These are phyloP conservation scores for Papilionanthe hybrid DNA, from an alignment of 116 monocot species.

Conservation along the genomic window DNA sequence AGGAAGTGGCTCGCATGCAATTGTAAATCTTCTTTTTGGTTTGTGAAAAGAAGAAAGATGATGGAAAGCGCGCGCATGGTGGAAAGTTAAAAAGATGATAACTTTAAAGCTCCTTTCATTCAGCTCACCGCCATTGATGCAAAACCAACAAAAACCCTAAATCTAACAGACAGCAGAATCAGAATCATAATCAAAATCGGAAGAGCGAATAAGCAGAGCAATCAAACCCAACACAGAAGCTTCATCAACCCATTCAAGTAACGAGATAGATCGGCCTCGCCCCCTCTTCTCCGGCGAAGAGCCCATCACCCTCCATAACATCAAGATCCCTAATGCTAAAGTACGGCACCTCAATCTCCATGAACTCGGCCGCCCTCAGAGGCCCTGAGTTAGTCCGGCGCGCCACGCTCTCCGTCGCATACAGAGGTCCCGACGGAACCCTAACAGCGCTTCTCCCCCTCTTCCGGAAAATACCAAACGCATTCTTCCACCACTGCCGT, in stretches of 20 bases:
- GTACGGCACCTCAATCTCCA: slow-evolving; percentile 17
- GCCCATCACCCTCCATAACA: slow-evolving; percentile 5
- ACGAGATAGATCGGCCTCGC: slow-evolving; percentile 32
- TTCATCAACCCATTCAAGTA: background rate
- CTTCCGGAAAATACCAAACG: slow-evolving; percentile 34
- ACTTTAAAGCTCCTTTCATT: background rate
- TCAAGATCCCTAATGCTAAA: slow-evolving; percentile 27
- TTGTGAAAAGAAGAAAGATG: background rate
- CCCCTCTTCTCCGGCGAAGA: slow-evolving; percentile 1
- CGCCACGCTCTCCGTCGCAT: slow-evolving; percentile 3
- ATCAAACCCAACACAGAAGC: background rate
- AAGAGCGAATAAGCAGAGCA: slow-evolving; percentile 4
- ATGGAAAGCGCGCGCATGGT: background rate
- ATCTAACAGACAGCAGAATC: background rate
- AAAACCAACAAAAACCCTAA: background rate
- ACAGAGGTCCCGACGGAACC: slow-evolving; percentile 14
- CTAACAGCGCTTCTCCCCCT: slow-evolving; percentile 7
- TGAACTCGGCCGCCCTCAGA: slow-evolving; percentile 15
- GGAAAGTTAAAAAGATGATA: background rate
- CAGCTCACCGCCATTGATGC: background rate
- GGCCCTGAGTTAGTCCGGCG: slow-evolving; percentile 4
- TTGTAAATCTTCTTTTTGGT: too few relatives aligned
- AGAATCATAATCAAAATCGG: background rate
- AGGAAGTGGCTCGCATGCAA: too few relatives aligned
- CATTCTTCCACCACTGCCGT: slow-evolving; percentile 29